Evolutionary conservation across 352 stramenopile species (phyloP), one percentile per base, ranked within the genome.

Genomic region (Pythium dissimile): DNA sequence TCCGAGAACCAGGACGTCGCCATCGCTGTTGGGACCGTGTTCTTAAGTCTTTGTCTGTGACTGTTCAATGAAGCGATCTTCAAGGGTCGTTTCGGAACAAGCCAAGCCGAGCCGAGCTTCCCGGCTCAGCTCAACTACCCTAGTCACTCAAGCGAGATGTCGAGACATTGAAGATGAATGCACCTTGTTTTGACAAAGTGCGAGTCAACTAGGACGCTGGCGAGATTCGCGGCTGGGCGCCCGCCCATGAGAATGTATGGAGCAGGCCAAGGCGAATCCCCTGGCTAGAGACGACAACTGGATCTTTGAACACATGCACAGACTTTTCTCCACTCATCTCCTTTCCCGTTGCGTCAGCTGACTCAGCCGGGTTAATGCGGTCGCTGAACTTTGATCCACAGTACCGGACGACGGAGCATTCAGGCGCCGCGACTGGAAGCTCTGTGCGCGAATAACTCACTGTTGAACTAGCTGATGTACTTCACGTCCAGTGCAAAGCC

Each of bases 1-100:
- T 60, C 62, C 12, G 48, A 56, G 34, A 64, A 69, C 48, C 62
- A 62, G 7, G 62, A 51, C 21, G 38, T 43, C 24, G 59, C 18
- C 61, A 66, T 66, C 37, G 12, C 31, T 62, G 23, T 38, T 51
- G 45, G 15, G 21, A n/a, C n/a, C n/a, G n/a, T n/a, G n/a, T n/a
- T n/a, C n/a, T n/a, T n/a, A n/a, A n/a, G n/a, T n/a, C n/a, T n/a
- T n/a, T n/a, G n/a, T n/a, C n/a, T n/a, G n/a, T n/a, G n/a, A n/a
- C n/a, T n/a, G n/a, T n/a, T n/a, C n/a, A n/a, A n/a, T n/a, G n/a
- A n/a, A n/a, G 11, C 21, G 50, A 66, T 66, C 59, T 59, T 66
- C 24, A 59, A 59, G 18, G 4, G 49, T 32, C 58, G 34, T 31
- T 10, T 5, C 44, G 26, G 20, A 0, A 20, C 43, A 24, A 42